Evolutionary conservation across 2,329 filamentous ascomycete genomes (phyloP), one percentile per base, ranked within the genome.

Genomic region (Incumbomyces delicatus): DNA sequence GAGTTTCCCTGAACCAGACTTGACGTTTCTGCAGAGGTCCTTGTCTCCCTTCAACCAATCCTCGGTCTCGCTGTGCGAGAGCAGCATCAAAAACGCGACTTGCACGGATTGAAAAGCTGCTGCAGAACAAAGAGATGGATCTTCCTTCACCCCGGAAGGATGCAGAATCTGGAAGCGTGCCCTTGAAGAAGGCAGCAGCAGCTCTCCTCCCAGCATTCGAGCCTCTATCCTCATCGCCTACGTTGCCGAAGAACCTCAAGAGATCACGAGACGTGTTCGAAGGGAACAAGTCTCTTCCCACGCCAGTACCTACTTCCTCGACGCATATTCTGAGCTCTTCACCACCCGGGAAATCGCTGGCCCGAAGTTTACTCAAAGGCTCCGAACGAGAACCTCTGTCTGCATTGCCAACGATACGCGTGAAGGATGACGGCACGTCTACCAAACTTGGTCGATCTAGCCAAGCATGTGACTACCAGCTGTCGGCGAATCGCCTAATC

Each of bases 391-490:
- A 80, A 57, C 92, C 92, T 34, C 76, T 98, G 43, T 83, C 83
- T 44, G 78, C 84, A 42, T 81, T 98, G 42, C 87, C 88, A n/a
- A 80, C 81, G 17, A 73, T 96, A 53, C 79, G 86, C 62, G 77
- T 96, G 14, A 81, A 82, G 46, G 83, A 81, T 55, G 87, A 85
- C 66, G 89, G 90, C 53, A 86, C 94, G 58, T 71, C 80, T 12
- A 69, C 95, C 30, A 75, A 84, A 51, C 92, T 98, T 83, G 92
- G 92, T 53, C 80, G 92, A 55, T 95, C 89, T 5, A 95, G 87
- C 69, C 90, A 87, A 66, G 94, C 89, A 12, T 94, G 88, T n/a
- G 81, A 95, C 62, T 92, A 90, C 64, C 90, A 95, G 67, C 76
- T 98, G 12, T 92, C 92, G 20, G 80, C 87, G 57, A 95, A 94